Evolutionary conservation across 1,139 yeast species (phyloP).

Genomic region (Debaryomyces subglobosus): DNA sequence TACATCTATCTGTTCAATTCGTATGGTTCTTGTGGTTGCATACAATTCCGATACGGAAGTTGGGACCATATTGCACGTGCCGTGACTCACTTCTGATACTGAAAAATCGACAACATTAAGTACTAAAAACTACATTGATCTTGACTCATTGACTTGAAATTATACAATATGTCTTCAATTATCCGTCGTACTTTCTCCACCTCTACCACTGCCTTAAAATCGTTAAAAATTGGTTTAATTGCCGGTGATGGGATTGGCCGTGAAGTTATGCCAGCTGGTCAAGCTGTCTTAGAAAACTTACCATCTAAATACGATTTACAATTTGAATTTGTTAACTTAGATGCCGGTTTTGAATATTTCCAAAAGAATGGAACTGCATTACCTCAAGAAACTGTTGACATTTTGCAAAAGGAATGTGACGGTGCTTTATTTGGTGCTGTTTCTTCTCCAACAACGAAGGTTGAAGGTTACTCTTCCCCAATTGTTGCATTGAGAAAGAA

Average conservation of each 20-base stretch:
- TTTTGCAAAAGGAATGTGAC: slow-evolving; percentile 82
- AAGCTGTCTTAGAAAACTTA: slow-evolving; percentile 77
- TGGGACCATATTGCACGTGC: slow-evolving; percentile 6
- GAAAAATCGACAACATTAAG: slow-evolving; percentile 5
- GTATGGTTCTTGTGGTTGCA: background rate
- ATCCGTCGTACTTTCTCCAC: slow-evolving; percentile 43
- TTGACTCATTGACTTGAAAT: background rate
- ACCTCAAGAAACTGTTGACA: slow-evolving; percentile 87
- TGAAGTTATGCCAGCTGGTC: slow-evolving; percentile 96
- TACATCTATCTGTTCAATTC: background rate
- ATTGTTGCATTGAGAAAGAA: slow-evolving; percentile 96
- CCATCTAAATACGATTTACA: slow-evolving; percentile 74
- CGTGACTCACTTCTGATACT: slow-evolving; percentile 10
- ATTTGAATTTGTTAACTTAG: slow-evolving; percentile 83
- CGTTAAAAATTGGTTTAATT: slow-evolving; percentile 61
- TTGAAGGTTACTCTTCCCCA: slow-evolving; percentile 96
- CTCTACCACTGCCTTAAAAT: slow-evolving; percentile 33
- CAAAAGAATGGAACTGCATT: slow-evolving; percentile 92
- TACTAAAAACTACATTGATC: background rate
- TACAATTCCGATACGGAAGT: background rate
- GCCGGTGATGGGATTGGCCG: slow-evolving; percentile 99
- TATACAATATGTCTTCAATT: slow-evolving; percentile 22
- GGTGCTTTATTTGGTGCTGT: slow-evolving; percentile 99
- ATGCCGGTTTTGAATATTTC: slow-evolving; percentile 94
- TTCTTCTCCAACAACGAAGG: slow-evolving; percentile 90